Evolutionary conservation across 2,329 filamentous ascomycete species (phyloP), one percentile per base, ranked within the genome.

Genomic region (Scortechinia acanthostroma): DNA sequence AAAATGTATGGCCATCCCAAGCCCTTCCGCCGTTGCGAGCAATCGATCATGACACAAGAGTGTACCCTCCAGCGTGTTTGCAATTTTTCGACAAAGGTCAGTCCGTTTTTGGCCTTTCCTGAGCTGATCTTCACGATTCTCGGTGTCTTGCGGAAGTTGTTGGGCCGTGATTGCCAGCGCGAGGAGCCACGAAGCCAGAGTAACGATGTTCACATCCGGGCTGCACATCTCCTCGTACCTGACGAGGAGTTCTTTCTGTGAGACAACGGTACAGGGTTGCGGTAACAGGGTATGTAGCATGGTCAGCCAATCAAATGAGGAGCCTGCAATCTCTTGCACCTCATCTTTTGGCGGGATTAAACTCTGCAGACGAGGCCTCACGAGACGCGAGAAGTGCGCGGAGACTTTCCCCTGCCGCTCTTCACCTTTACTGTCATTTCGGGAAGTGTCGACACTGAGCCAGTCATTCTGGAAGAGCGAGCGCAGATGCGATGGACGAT

Each of bases 1-100:
- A 45, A 57, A 63, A 21, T 62, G 53, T 19, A 66, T 43, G 2
- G 52, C 57, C 43, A 58, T 58, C 23, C 56, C 55, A 22, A 61
- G 49, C 2, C 59, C 59, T 3, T 58, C 47, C 15, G 57, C 37
- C n/a, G 58, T 60, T n/a, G 55, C 53, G 23, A 61, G 47, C 6
- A 62, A 45, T 2, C 51, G 54, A 46, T 61, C 55, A 45, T 64
- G 55, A 14, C 51, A 51, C n/a, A 60, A 43, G 13, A 61, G 52
- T 1, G 49, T 52, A 21, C 45, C 49, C n/a, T 60, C 55, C 4
- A 61, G 51, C 4, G 50, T 47, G 1, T 55, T 51, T 22, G 53
- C 53, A 4, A 60, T 52, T 50, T 47, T 17, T 52, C 51, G 21
- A 51, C 49, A 33, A 51, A 60, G 21, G 19, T 3, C 43, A 42